Percentiles rank a stretch among this genome's conserved stretches.
These are phyloP conservation scores for Hyaloscypha hepaticicola DNA, from an alignment of 495 filamentous ascomycete species.

Conservation along the genomic window DNA sequence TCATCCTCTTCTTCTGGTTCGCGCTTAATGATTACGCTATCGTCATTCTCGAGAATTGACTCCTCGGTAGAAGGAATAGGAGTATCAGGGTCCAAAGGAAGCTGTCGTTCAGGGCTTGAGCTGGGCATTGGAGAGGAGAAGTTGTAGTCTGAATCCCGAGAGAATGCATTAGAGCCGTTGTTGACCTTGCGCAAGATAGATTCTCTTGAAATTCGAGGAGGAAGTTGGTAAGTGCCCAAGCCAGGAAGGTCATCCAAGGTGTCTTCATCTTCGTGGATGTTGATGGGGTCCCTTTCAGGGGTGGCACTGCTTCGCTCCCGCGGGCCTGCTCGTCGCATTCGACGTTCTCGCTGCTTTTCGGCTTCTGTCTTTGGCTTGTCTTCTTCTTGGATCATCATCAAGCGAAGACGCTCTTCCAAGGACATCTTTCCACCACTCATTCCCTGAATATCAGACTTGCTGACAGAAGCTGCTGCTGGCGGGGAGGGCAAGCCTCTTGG, in stretches of 20 bases:
- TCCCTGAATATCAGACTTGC: conserved; percentile 68
- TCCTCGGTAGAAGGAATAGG: conserved; percentile 77
- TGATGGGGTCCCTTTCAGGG: conserved; percentile 46
- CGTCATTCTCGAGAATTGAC: conserved; percentile 41
- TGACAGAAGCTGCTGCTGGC: conserved; percentile 59
- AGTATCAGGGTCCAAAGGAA: conserved; percentile 73
- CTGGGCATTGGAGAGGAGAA: conserved; percentile 58
- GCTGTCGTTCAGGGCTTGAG: conserved; percentile 47
- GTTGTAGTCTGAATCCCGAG: conserved; percentile 60
- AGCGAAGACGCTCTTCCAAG: conserved; percentile 74
- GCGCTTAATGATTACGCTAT: conserved; percentile 67
- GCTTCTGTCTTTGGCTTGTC: conserved; percentile 47
- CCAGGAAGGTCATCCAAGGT: conserved; percentile 52
- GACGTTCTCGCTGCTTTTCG: conserved; percentile 60
- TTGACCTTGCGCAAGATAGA: conserved; percentile 89
- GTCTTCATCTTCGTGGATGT: conserved; percentile 46
- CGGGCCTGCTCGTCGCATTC: conserved; percentile 54
- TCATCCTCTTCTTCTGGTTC: conserved; percentile 51
- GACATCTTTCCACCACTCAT: conserved; percentile 69
- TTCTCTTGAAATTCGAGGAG: conserved; percentile 85
- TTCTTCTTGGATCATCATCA: conserved; percentile 77
- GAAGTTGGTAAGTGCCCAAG: conserved; percentile 59
- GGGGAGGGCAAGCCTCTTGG: conserved; percentile 65
- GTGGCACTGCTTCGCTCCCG: conserved; percentile 47
- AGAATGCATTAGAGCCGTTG: conserved; percentile 62